A percentile compares a stretch with the other conserved stretches of the same genome.
Evolutionary conservation across 164 flowering plant genomes (phyloP).

Genomic region (Magnolia changhungtana): DNA sequence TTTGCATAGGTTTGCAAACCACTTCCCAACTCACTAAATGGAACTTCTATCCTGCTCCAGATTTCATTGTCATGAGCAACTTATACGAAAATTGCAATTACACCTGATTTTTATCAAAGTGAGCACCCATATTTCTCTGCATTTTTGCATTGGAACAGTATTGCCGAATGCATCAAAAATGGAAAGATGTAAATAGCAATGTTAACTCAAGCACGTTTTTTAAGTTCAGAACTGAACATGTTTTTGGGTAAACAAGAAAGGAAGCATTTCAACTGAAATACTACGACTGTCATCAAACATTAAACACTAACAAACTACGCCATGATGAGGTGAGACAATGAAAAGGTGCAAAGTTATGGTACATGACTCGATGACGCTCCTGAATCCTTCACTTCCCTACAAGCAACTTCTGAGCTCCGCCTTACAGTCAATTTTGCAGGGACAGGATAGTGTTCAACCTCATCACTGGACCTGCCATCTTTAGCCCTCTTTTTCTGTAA

Average conservation of each 20-base stretch:
- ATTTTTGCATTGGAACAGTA: background rate
- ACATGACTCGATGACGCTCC: conserved; percentile 22
- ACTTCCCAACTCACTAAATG: too few species aligned
- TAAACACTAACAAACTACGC: background rate
- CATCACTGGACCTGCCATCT: conserved; percentile 77
- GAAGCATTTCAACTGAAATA: background rate
- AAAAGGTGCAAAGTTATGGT: background rate
- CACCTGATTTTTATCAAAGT: background rate
- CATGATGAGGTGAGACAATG: too few species aligned
- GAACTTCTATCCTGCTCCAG: too few species aligned
- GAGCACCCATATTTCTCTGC: background rate
- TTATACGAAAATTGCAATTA: background rate
- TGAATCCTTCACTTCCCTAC: conserved; percentile 49
- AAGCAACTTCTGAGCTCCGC: conserved; percentile 48
- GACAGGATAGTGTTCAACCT: conserved; percentile 75
- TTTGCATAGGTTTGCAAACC: too few species aligned
- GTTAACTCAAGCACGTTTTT: background rate
- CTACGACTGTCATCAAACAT: background rate
- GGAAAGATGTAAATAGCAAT: too few species aligned
- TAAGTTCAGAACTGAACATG: background rate
- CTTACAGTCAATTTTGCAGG: conserved; percentile 80
- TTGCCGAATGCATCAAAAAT: too few species aligned
- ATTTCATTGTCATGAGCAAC: too few species aligned
- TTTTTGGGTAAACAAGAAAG: background rate
- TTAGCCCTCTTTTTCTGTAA: conserved; percentile 77